Evolutionary conservation across 1,139 yeast species (phyloP).

Genomic region (Suhomyces bokatorum): DNA sequence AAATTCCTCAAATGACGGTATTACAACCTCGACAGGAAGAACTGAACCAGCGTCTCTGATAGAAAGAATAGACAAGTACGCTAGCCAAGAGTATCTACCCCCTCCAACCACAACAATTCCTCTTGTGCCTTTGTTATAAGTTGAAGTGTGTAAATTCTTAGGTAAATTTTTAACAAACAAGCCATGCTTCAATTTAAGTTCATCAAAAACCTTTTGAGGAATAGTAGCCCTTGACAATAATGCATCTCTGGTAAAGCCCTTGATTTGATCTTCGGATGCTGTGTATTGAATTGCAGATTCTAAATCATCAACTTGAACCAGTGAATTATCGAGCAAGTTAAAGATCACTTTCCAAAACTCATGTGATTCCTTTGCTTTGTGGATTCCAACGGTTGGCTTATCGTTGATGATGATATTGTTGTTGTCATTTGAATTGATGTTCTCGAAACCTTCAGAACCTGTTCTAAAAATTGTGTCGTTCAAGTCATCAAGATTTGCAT

Average conservation of each 20-base stretch:
- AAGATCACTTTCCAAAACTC: slow-evolving; percentile 22
- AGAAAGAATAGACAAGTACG: slow-evolving; percentile 36
- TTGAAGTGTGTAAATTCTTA: slow-evolving; percentile 21
- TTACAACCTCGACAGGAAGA: slow-evolving; percentile 39
- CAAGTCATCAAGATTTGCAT: background rate
- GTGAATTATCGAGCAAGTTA: slow-evolving; percentile 15
- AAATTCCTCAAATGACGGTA: slow-evolving; percentile 36
- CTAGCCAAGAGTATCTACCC: slow-evolving; percentile 39
- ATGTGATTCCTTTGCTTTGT: slow-evolving; percentile 14
- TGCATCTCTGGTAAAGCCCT: slow-evolving; percentile 29
- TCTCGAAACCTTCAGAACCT: background rate
- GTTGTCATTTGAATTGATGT: background rate
- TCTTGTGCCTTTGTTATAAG: slow-evolving; percentile 27
- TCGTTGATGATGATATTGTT: background rate
- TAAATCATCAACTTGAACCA: slow-evolving; percentile 15
- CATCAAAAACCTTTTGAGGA: slow-evolving; percentile 23
- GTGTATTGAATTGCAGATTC: slow-evolving; percentile 26
- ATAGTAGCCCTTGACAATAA: slow-evolving; percentile 34
- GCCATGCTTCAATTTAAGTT: slow-evolving; percentile 29
- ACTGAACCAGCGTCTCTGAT: slow-evolving; percentile 38
- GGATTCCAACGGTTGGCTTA: slow-evolving; percentile 15
- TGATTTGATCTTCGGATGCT: slow-evolving; percentile 24
- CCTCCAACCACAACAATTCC: slow-evolving; percentile 46
- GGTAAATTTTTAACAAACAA: slow-evolving; percentile 29
- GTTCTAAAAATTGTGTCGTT: background rate